Evolutionary conservation across 2,329 filamentous ascomycete genomes (phyloP).

Genomic region (Curvularia sp.): DNA sequence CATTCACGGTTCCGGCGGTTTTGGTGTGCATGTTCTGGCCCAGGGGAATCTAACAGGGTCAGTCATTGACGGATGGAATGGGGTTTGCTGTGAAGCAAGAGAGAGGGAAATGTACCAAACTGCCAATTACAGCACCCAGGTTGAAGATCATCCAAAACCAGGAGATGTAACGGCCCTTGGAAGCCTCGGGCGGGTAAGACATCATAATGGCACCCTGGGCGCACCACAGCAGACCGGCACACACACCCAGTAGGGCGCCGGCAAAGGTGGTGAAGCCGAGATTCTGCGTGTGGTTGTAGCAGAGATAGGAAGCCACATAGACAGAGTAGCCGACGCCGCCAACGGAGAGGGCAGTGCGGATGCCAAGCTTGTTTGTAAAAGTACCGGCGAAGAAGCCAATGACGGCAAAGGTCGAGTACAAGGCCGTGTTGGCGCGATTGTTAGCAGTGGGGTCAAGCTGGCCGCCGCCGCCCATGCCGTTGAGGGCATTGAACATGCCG

Average conservation of each 20-base stretch:
- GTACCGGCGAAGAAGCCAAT: slow-evolving; percentile 72
- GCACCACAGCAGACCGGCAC: slow-evolving; percentile 81
- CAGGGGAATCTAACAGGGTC: slow-evolving; percentile 67
- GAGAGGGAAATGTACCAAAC: slow-evolving; percentile 61
- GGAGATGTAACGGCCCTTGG: slow-evolving; percentile 88
- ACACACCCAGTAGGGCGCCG: slow-evolving; percentile 77
- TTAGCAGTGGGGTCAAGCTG: slow-evolving; percentile 61
- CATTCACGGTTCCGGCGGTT: slow-evolving; percentile 62
- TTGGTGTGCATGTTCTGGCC: slow-evolving; percentile 72
- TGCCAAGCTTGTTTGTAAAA: slow-evolving; percentile 77
- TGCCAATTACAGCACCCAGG: slow-evolving; percentile 85
- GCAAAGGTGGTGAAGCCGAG: slow-evolving; percentile 77
- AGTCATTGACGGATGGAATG: slow-evolving; percentile 11
- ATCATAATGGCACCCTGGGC: slow-evolving; percentile 89
- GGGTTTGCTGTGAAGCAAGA: slow-evolving; percentile 45
- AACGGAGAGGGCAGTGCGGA: slow-evolving; percentile 71
- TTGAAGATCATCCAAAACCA: slow-evolving; percentile 98
- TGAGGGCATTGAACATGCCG: slow-evolving; percentile 62
- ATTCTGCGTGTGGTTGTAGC: slow-evolving; percentile 72
- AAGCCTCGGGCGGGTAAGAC: slow-evolving; percentile 80
- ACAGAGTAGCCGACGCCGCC: slow-evolving; percentile 80
- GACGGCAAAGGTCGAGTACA: slow-evolving; percentile 75
- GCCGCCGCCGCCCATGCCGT: slow-evolving; percentile 60
- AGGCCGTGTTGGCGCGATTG: slow-evolving; percentile 72
- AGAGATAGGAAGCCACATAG: slow-evolving; percentile 74